phyloP scores from a whole-genome alignment of 2,329 filamentous ascomycete species.

The Trichophyton equinum region DNA sequence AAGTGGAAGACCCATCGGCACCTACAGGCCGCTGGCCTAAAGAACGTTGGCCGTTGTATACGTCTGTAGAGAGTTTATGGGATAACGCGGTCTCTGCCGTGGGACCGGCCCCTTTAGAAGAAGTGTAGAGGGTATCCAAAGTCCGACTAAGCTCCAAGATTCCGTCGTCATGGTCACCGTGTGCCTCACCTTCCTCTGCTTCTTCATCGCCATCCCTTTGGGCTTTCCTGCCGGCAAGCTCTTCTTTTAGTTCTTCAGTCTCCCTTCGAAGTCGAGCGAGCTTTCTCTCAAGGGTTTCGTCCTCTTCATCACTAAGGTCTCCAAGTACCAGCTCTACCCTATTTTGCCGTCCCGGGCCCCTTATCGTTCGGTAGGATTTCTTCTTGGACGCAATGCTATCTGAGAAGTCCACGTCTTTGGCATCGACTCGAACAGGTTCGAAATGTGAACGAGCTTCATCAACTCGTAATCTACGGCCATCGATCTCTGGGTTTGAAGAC shows the following conservation, averaged over 20 bases:
- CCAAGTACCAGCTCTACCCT: slow-evolving; percentile 48
- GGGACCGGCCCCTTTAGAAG: slow-evolving; percentile 17
- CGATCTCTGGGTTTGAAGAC: slow-evolving; percentile 47
- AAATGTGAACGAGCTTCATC: slow-evolving; percentile 72
- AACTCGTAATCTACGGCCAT: slow-evolving; percentile 61
- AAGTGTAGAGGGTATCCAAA: slow-evolving; percentile 50
- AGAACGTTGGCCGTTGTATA: background rate
- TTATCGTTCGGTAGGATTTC: slow-evolving; percentile 69
- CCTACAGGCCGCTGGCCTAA: background rate
- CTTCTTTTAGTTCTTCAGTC: slow-evolving; percentile 57
- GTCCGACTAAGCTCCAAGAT: slow-evolving; percentile 58
- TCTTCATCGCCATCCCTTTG: slow-evolving; percentile 45
- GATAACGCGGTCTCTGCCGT: slow-evolving; percentile 27
- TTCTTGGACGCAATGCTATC: slow-evolving; percentile 73
- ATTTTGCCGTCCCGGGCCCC: slow-evolving; percentile 48
- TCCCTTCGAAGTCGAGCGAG: slow-evolving; percentile 74
- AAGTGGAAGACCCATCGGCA: background rate
- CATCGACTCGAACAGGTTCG: slow-evolving; percentile 60
- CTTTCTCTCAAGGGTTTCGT: slow-evolving; percentile 63
- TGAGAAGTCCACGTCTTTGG: slow-evolving; percentile 72
- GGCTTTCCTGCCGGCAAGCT: slow-evolving; percentile 31
- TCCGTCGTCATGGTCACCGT: slow-evolving; percentile 40
- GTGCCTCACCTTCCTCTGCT: slow-evolving; percentile 26
- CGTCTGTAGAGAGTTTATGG: slow-evolving; percentile 21
- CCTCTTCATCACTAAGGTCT: slow-evolving; percentile 66